Evolutionary conservation across 1,139 yeast species (phyloP).

Genomic region (Suhomyces chickasaworum): DNA sequence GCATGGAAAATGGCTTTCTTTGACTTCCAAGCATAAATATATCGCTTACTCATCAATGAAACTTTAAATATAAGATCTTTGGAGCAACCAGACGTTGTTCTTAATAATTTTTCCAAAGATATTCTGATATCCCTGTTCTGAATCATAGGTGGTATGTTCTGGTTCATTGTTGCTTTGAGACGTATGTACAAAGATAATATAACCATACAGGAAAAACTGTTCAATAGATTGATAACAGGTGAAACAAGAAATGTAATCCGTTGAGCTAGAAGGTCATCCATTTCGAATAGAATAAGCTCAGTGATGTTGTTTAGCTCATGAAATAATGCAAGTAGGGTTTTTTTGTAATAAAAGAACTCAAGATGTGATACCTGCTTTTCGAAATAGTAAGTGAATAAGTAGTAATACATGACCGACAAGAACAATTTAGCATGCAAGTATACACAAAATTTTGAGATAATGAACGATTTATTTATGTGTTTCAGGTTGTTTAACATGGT

Average conservation of each 20-base stretch:
- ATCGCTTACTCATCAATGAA: constrained; percentile 17
- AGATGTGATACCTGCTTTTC: constrained; percentile 20
- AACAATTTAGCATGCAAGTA: constrained; percentile 20
- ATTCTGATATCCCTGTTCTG: background rate
- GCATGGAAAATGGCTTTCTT: constrained; percentile 18
- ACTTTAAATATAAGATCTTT: constrained; percentile 9
- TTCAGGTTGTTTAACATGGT: constrained; percentile 5
- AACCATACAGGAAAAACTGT: constrained; percentile 15
- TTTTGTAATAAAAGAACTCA: constrained; percentile 30
- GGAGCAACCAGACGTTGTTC: constrained; percentile 11
- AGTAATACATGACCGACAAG: constrained; percentile 26
- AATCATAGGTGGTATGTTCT: background rate
- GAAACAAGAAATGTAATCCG: constrained; percentile 15
- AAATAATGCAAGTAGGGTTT: constrained; percentile 21
- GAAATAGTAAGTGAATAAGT: constrained; percentile 31
- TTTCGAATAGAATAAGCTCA: constrained; percentile 8
- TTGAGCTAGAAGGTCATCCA: constrained; percentile 13
- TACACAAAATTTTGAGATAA: constrained; percentile 7
- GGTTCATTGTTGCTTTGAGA: constrained; percentile 1
- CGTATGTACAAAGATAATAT: constrained; percentile 13
- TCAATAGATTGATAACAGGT: constrained; percentile 16
- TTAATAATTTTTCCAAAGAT: constrained; percentile 8
- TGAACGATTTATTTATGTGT: constrained; percentile 4
- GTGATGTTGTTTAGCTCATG: constrained; percentile 22
- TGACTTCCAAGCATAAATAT: constrained; percentile 23